Percentiles rank a stretch among this genome's conserved stretches.
These are phyloP conservation scores for Comarum palustre DNA, from an alignment of 306 rosid genomes.

Conservation along the genomic window DNA sequence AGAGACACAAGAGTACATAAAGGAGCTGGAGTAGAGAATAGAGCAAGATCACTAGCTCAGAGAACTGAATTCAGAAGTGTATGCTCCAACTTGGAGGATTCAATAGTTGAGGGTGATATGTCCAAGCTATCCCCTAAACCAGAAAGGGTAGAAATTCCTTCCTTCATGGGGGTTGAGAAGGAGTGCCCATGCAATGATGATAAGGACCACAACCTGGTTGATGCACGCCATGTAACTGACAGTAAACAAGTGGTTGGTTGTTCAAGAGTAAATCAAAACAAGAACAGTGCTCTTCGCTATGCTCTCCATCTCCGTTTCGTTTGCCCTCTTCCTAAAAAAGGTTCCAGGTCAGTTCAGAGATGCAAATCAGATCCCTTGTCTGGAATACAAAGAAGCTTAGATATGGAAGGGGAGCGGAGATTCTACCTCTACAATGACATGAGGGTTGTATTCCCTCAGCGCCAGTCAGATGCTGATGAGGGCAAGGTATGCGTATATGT, in stretches of 20 bases:
- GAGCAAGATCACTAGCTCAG: conserved; percentile 29
- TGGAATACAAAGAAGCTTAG: conserved; percentile 41
- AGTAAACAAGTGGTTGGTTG: conserved; percentile 40
- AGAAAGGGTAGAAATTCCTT: conserved; percentile 26
- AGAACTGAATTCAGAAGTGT: conserved; percentile 29
- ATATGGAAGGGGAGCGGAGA: conserved; percentile 54
- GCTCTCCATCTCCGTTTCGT: conserved; percentile 91
- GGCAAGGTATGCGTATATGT: conserved; percentile 71
- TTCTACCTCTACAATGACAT: conserved; percentile 86
- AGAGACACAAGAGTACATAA: conserved; percentile 29
- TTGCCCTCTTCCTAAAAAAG: conserved; percentile 59
- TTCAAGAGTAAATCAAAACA: conserved; percentile 54
- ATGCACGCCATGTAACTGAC: conserved; percentile 45
- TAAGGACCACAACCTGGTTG: conserved; percentile 41
- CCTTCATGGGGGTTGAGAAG: conserved; percentile 26
- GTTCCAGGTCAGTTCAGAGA: conserved; percentile 45
- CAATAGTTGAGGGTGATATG: conserved; percentile 37
- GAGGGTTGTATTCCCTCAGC: conserved; percentile 98
- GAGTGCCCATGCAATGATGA: conserved; percentile 39
- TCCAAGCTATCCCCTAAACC: conserved; percentile 24
- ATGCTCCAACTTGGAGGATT: conserved; percentile 39
- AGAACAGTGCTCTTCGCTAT: conserved; percentile 69
- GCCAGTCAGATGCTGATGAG: conserved; percentile 93
- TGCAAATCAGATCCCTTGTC: conserved; percentile 42
- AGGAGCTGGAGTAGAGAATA: conserved; percentile 33